These are phyloP conservation scores for Schwanniomyces yamadae DNA, from an alignment of 805 yeast genomes.

Conservation along the genomic window DNA sequence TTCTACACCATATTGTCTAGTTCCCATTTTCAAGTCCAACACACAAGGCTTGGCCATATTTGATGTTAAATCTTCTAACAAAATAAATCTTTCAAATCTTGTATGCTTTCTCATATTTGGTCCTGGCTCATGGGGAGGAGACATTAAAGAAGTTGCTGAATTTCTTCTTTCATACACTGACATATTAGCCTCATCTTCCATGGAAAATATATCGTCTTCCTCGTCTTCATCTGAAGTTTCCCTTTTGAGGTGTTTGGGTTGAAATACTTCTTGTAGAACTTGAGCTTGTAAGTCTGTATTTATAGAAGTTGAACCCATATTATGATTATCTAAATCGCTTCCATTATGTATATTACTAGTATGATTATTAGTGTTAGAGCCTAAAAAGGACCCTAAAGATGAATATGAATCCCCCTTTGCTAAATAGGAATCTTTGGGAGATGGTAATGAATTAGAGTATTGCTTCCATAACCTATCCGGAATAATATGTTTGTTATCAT, in stretches of 20 bases:
- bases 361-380: background rate
- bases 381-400: slow-evolving; percentile 5
- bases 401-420: slow-evolving; percentile 1
- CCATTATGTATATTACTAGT: slow-evolving; percentile 1
- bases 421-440: slow-evolving; percentile 12
- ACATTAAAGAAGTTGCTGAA: slow-evolving; percentile 6
- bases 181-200: slow-evolving; percentile 42
- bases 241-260: slow-evolving; percentile 16
- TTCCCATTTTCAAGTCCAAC: slow-evolving; percentile 95
- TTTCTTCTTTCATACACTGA: slow-evolving; percentile 10
- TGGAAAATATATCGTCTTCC: slow-evolving; percentile 39
- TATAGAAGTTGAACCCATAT: slow-evolving; percentile 33
- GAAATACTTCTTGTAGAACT: slow-evolving; percentile 38
- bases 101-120: slow-evolving; percentile 41
- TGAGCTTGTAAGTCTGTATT: slow-evolving; percentile 40
- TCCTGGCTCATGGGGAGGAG: slow-evolving; percentile 10
- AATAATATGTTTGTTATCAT: slow-evolving; percentile 88
- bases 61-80: slow-evolving; percentile 86
- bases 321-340: background rate
- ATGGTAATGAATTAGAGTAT: slow-evolving; percentile 42
- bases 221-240: slow-evolving; percentile 9
- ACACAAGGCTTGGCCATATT: slow-evolving; percentile 87
- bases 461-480: slow-evolving; percentile 76
- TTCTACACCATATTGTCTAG: slow-evolving; percentile 96
- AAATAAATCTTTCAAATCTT: slow-evolving; percentile 74